These are phyloP conservation scores for Vanilla planifolia DNA, from an alignment of 106 monocot species.

Conservation along the genomic window DNA sequence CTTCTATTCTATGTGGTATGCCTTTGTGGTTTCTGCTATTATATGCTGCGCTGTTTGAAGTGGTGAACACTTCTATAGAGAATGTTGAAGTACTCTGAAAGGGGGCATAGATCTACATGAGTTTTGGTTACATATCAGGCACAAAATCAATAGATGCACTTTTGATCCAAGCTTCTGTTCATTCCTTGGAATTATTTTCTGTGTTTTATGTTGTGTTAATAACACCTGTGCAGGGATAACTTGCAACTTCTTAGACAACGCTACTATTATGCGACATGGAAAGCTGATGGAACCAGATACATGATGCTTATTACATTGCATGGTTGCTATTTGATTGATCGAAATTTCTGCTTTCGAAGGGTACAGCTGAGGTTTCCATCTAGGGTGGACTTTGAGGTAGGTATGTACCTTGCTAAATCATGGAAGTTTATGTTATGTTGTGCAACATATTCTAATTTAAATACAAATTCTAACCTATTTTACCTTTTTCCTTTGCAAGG, in stretches of 20 bases:
- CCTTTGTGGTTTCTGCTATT: too few relatives aligned
- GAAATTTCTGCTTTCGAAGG: constrained; percentile 87
- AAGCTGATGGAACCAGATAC: constrained; percentile 97
- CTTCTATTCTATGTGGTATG: too few relatives aligned
- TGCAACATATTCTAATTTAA: background rate
- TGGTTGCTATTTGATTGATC: constrained; percentile 91
- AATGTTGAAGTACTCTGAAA: too few relatives aligned
- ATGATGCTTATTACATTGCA: constrained; percentile 87
- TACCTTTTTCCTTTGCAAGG: constrained; percentile 29
- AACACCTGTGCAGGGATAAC: constrained; percentile 58
- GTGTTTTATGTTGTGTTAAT: constrained; percentile 1
- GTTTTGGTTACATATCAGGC: too few relatives aligned
- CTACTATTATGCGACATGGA: constrained; percentile 98
- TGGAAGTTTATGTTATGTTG: constrained; percentile 7
- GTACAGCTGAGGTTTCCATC: constrained; percentile 92
- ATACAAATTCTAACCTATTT: background rate
- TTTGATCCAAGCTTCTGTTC: too few relatives aligned
- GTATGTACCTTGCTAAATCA: constrained; percentile 6
- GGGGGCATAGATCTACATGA: too few relatives aligned
- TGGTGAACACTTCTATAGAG: too few relatives aligned
- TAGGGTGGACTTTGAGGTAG: constrained; percentile 43
- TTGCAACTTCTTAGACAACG: constrained; percentile 84
- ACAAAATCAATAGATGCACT: too few relatives aligned
- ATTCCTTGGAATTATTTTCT: too few relatives aligned
- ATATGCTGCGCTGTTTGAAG: too few relatives aligned